phyloP scores from a whole-genome alignment of 148 eudicot genomes.

The Fagopyrum tataricum region DNA sequence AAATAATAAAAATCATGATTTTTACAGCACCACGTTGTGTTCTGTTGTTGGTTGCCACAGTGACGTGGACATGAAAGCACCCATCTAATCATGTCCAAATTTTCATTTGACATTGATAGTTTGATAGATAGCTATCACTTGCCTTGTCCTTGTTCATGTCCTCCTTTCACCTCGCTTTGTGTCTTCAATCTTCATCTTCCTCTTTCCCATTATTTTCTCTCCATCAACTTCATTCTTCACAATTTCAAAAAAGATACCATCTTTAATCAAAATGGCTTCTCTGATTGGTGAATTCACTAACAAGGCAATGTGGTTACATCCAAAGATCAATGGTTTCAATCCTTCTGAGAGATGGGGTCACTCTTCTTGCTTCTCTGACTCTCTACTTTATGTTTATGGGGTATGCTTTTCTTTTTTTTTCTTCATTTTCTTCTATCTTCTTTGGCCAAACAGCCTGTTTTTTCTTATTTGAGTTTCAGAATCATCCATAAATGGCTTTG shows the following conservation, averaged over 20 bases:
- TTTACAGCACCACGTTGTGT: conserved; percentile 15
- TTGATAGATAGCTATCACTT: conserved; percentile 33
- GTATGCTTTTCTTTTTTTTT: conserved; percentile 26
- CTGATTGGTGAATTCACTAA: conserved; percentile 34
- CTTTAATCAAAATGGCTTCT: conserved; percentile 36
- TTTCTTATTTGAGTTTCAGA: too few relatives aligned
- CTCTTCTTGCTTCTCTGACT: conserved; percentile 65
- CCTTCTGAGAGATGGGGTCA: conserved; percentile 99
- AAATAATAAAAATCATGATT: too few relatives aligned
- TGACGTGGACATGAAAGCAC: conserved; percentile 84
- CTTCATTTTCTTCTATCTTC: neutral
- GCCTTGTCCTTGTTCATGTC: conserved; percentile 30
- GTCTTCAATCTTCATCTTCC: neutral
- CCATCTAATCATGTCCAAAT: conserved; percentile 82
- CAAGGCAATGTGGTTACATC: conserved; percentile 84
- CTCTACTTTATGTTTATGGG: conserved; percentile 74
- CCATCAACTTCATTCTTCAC: neutral
- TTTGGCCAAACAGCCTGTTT: too few relatives aligned
- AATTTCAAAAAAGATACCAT: neutral
- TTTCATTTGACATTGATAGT: conserved; percentile 30
- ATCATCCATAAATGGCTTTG: too few relatives aligned
- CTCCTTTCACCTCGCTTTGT: conserved; percentile 15
- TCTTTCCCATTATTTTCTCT: neutral
- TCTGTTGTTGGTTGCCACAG: conserved; percentile 65
- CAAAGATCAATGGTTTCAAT: conserved; percentile 48